Percentiles rank a stretch among this genome's conserved stretches.
Evolutionary conservation across 768 basidiomycete genomes (phyloP).

Genomic region (Tylopilus rubrobrunneus): DNA sequence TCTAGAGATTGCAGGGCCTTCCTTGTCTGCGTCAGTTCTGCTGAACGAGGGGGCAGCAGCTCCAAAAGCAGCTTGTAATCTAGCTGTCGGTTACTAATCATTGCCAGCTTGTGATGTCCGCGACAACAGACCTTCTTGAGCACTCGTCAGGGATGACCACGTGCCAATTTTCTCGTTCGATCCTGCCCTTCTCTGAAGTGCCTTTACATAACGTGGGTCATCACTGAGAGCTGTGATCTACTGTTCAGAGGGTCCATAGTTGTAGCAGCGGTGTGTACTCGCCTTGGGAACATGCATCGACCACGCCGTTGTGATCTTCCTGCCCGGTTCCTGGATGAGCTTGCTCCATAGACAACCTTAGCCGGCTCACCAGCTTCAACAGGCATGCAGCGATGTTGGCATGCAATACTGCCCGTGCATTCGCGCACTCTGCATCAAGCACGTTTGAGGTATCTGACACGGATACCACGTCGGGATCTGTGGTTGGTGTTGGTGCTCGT

Average conservation of each 20-base stretch:
- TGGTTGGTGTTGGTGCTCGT: constrained; percentile 15
- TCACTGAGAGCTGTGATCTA: constrained; percentile 69
- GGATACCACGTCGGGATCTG: background rate
- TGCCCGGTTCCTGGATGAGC: constrained; percentile 26
- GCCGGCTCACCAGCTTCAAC: constrained; percentile 62
- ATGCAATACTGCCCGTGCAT: constrained; percentile 67
- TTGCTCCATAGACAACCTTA: background rate
- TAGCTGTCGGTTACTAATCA: constrained; percentile 29
- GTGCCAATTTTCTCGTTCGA: constrained; percentile 78
- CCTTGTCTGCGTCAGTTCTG: constrained; percentile 46
- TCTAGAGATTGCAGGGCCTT: constrained; percentile 53
- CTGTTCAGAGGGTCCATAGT: constrained; percentile 1
- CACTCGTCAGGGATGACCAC: constrained; percentile 79
- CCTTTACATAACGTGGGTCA: constrained; percentile 83
- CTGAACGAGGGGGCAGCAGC: constrained; percentile 54
- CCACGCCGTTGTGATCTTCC: constrained; percentile 78
- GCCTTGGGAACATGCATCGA: constrained; percentile 80
- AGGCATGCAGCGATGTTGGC: constrained; percentile 89
- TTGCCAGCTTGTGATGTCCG: background rate
- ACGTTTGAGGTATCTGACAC: constrained; percentile 24
- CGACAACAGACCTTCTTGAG: constrained; percentile 68
- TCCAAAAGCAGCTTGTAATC: constrained; percentile 76
- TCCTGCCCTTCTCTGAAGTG: constrained; percentile 80
- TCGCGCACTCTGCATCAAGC: constrained; percentile 46
- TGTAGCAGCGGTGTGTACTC: background rate